These are phyloP conservation scores for Staphylotrichum tortipilum DNA, from an alignment of 495 filamentous ascomycete species.

Conservation along the genomic window DNA sequence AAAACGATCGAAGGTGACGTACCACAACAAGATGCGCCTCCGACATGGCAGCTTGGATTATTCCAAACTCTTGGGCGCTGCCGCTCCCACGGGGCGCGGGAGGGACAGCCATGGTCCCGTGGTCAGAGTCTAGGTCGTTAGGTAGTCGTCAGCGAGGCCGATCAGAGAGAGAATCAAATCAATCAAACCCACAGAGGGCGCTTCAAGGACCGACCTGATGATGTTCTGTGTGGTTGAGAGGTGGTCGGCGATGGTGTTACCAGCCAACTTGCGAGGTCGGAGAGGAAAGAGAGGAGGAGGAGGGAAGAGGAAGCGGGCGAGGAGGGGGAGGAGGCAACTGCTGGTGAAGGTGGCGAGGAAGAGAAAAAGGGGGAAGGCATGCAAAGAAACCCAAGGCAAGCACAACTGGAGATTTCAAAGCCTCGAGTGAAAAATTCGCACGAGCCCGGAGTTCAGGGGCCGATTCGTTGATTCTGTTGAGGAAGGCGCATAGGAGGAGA, in stretches of 20 bases:
- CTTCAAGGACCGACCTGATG: neutral
- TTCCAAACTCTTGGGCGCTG: neutral
- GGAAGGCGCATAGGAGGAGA: no score
- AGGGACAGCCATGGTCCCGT: neutral
- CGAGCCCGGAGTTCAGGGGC: no score
- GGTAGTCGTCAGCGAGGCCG: no score
- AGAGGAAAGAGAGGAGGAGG: neutral
- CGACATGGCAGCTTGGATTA: constrained; percentile 6
- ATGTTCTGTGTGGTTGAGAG: no score
- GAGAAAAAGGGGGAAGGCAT: neutral
- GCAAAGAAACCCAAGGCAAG: no score
- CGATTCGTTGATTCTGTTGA: no score
- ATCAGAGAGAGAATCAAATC: no score
- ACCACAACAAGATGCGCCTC: constrained; percentile 20
- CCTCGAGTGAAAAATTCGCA: no score
- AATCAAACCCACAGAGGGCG: neutral
- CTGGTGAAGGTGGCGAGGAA: no score
- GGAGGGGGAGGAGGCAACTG: neutral
- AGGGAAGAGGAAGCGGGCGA: no score
- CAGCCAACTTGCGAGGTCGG: neutral
- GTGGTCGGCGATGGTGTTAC: neutral
- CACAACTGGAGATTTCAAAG: no score
- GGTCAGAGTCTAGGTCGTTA: neutral
- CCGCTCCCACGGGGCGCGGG: neutral
- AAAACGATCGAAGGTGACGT: neutral